A percentile compares a stretch with the other conserved stretches of the same genome.
Conservation (phyloP, 306 rosid genomes). For the Vigna reflexopilosa region DNA sequence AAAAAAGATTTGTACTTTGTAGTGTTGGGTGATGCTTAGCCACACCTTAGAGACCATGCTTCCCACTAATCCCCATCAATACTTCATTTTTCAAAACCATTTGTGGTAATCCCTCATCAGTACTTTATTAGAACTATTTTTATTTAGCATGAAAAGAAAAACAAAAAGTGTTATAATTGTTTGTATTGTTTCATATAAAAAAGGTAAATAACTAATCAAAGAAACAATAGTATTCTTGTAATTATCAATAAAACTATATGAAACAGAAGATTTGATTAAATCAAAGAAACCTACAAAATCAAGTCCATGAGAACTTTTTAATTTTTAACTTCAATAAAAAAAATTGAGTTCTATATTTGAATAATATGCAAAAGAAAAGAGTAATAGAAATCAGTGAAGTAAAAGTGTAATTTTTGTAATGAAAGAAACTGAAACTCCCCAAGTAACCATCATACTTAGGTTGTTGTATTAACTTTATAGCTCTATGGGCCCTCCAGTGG, state of each 20-base stretch:
- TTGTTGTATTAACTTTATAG: background rate
- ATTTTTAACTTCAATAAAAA: background rate
- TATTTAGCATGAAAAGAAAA: background rate
- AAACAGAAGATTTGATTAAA: no score
- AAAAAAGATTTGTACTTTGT: conserved; percentile 14
- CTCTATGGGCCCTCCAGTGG: conserved; percentile 32
- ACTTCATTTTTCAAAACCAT: background rate
- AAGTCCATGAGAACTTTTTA: no score
- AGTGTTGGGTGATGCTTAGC: conserved; percentile 27
- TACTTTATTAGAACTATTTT: no score
- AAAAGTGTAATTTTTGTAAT: background rate
- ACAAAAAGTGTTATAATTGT: background rate
- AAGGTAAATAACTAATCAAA: no score
- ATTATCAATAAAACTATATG: no score
- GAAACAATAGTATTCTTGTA: no score
- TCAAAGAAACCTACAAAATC: no score
- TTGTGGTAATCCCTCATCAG: background rate
- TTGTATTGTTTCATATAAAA: background rate
- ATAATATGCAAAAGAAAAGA: background rate
- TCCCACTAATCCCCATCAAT: background rate
- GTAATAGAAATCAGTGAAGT: background rate
- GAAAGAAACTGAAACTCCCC: background rate
- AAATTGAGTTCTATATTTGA: background rate
- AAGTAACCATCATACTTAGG: background rate
- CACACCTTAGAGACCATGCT: background rate